phyloP scores from a whole-genome alignment of 148 eudicot genomes.

The Camellia sinensis region DNA sequence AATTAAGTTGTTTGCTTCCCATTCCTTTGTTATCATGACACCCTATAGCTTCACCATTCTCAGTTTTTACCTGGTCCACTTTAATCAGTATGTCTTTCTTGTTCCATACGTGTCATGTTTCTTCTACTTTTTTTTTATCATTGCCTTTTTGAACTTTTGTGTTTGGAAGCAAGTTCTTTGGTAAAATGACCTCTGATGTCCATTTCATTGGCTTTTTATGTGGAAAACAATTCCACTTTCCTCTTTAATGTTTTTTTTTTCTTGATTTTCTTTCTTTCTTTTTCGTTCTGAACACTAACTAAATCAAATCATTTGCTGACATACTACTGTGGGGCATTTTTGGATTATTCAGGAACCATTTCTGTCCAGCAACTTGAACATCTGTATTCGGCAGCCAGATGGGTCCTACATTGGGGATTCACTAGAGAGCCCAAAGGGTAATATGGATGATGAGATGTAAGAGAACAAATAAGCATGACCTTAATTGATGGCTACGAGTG shows the following conservation, averaged over 20 bases:
- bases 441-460: slow-evolving; percentile 27
- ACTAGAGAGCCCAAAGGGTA: slow-evolving; percentile 44
- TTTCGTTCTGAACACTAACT: neutral
- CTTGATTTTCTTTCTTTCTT: neutral
- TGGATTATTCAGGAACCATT: slow-evolving; percentile 36
- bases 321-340: neutral
- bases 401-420: slow-evolving; percentile 55
- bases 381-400: slow-evolving; percentile 57
- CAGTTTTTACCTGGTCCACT: neutral
- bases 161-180: slow-evolving; percentile 1
- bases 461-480: slow-evolving; percentile 3
- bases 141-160: neutral
- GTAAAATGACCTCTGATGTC: neutral
- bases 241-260: neutral
- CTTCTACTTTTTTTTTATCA: neutral
- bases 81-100: neutral
- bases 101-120: neutral
- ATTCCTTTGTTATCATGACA: neutral
- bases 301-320: slow-evolving; percentile 11
- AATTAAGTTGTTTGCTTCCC: neutral
- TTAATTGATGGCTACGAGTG: slow-evolving; percentile 14
- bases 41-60: neutral
- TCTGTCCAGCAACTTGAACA: slow-evolving; percentile 48
- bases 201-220: neutral
- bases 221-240: neutral